Evolutionary conservation across 2,329 filamentous ascomycete species (phyloP), one percentile per base, ranked within the genome.

Genomic region (Bipolaris victoriae): DNA sequence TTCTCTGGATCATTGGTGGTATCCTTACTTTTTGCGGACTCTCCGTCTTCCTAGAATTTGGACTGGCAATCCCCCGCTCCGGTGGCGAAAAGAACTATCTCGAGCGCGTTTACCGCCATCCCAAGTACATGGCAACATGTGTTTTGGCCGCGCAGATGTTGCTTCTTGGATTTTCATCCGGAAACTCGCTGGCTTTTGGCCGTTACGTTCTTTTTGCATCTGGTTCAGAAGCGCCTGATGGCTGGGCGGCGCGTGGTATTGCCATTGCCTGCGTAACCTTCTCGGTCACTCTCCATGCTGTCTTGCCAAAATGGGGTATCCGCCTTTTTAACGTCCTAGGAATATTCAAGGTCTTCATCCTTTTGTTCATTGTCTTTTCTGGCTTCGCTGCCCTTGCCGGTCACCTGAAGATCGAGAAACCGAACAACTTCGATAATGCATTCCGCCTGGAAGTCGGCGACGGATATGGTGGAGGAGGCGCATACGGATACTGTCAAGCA

Each of bases 11-110:
- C 1, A 71, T 85, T 9, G 84, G 73, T 15, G 73, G 72, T 1
- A 73, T 87, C 47, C 76, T 88, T 22, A 84, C 86, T 2, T 85
- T 85, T 63, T 82, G 79, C 60, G 86, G 86, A 20, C 77, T 88
- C 11, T 83, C 82, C 52, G 84, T 89, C 4, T 88, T 84, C 69
- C 80, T 88, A 47, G 86, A 88, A 65, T 88, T 87, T 63, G 86
- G 86, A 22, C 79, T 86, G 3, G 84, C 84, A 3, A 86, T 88
- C 35, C 86, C 86, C 2, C 79, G 83, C 35, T 86, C 84, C 13
- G 86, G 86, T 13, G 86, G 86, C 18, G 86, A 88, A 61, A 88
- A 88, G 78, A 86, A 87, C 70, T 88, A 88, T 67, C 82, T 88
- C 13, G 86, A 88, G 66, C 79, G 83, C n/a, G 83, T 86, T 15